phyloP scores from a whole-genome alignment of 225 moss, liverwort and hornwort genomes.

The Sphagnum tenellum region DNA sequence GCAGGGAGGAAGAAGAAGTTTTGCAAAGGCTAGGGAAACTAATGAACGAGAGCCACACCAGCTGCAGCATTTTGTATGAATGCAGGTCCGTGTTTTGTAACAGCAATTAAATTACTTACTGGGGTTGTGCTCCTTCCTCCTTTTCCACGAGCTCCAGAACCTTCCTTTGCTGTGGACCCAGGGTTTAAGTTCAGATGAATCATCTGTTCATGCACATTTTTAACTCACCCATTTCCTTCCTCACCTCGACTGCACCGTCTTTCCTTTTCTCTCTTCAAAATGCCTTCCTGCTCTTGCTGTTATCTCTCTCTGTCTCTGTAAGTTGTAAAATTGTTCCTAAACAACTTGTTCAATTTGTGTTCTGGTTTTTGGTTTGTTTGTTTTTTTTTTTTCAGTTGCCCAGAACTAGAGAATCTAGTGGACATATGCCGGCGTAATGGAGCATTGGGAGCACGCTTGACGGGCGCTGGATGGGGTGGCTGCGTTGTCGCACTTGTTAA shows the following conservation, averaged over 20 bases:
- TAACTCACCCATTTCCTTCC: too few species aligned
- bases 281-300: background rate
- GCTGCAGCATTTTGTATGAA: slow-evolving; percentile 78
- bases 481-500: slow-evolving; percentile 86
- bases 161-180: too few species aligned
- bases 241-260: too few species aligned
- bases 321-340: too few species aligned
- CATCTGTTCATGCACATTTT: too few species aligned
- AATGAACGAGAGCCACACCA: slow-evolving; percentile 87
- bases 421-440: slow-evolving; percentile 55
- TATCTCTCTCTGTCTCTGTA: background rate
- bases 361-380: background rate
- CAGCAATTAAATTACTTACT: too few species aligned
- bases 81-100: slow-evolving; percentile 55
- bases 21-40: slow-evolving; percentile 59
- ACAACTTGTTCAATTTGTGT: too few species aligned
- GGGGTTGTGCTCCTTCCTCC: too few species aligned
- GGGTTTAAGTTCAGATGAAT: too few species aligned
- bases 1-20: slow-evolving; percentile 34
- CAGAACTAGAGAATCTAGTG: slow-evolving; percentile 78
- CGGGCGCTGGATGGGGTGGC: slow-evolving; percentile 97
- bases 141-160: too few species aligned
- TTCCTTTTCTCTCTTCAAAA: too few species aligned
- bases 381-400: slow-evolving; percentile 44
- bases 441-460: slow-evolving; percentile 74